phyloP scores from a whole-genome alignment of 129 eudicot species.

The Tagetes patula region DNA sequence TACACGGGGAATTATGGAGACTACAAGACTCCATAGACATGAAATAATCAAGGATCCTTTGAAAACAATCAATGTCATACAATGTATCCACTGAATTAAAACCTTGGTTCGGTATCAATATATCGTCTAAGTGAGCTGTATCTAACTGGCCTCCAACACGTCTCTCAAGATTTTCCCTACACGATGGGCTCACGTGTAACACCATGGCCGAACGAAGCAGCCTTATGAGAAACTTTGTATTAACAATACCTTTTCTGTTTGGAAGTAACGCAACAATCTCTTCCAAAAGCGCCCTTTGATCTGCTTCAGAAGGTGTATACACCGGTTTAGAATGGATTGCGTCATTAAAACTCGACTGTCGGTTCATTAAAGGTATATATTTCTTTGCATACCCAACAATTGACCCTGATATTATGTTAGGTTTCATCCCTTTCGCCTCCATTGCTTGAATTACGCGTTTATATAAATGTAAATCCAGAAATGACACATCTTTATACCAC shows the following conservation, averaged over 20 bases:
- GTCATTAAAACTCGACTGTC: slow-evolving; percentile 59
- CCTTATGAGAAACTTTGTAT: slow-evolving; percentile 63
- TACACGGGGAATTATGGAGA: slow-evolving; percentile 45
- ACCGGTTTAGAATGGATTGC: slow-evolving; percentile 43
- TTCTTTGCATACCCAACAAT: slow-evolving; percentile 70
- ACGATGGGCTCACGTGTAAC: slow-evolving; percentile 64
- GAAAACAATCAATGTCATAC: slow-evolving; percentile 86
- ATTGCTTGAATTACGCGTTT: slow-evolving; percentile 67
- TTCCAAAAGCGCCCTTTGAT: slow-evolving; percentile 74
- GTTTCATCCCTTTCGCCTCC: slow-evolving; percentile 56
- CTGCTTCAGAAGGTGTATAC: slow-evolving; percentile 63
- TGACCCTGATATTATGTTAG: slow-evolving; percentile 68
- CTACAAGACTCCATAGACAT: slow-evolving; percentile 47
- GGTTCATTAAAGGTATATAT: slow-evolving; percentile 62
- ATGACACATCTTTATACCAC: slow-evolving; percentile 88
- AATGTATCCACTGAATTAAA: slow-evolving; percentile 58
- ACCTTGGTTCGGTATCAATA: slow-evolving; percentile 76
- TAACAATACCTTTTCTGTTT: slow-evolving; percentile 54
- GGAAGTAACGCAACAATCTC: slow-evolving; percentile 80
- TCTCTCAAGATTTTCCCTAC: slow-evolving; percentile 71
- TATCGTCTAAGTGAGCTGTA: slow-evolving; percentile 63
- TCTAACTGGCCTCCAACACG: slow-evolving; percentile 77
- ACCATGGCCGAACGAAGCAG: slow-evolving; percentile 67
- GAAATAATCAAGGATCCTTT: slow-evolving; percentile 81
- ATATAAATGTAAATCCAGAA: slow-evolving; percentile 55